Evolutionary conservation across 176 grass and related monocot species (phyloP), one percentile per base, ranked within the genome.

Genomic region (Pharus latifolius): DNA sequence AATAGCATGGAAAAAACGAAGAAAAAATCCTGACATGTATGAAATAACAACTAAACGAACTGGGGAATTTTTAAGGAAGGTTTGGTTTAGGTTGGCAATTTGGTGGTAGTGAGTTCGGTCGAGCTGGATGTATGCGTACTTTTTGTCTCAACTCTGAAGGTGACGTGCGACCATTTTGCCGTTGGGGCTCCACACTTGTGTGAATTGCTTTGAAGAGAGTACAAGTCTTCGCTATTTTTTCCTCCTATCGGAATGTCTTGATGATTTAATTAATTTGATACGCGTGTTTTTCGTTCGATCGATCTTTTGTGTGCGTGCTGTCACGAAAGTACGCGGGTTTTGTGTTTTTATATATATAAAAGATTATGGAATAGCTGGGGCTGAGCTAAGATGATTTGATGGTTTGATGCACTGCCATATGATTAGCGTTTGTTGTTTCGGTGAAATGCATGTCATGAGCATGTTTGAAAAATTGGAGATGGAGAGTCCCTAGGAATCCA

Each of bases 81-180:
- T 22, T 47, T 78, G 28, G 73, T 14, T 67, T 35, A 61, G 45
- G 53, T 37, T 73, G 82, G 60, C 67, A 51, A 60, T 55, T n/a
- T n/a, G n/a, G n/a, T 70, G 37, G 22, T 56, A 48, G 60, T 70
- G 76, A 75, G 83, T 75, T 69, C 46, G 76, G 62, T 69, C 53
- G 82, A 35, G 54, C 69, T 74, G 75, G 75, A 79, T 35, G 62
- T 42, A 63, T 56, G 54, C 76, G 63, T 69, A 74, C 35, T 67
- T 79, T 79, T 74, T 58, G 60, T 84, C 60, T 60, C 69, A 28
- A 16, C 45, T 67, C 30, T 78, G 84, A 87, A 7, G 59, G 73
- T 35, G 88, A 91, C 88, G 67, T 78, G 76, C 81, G 44, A 88
- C 72, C 80, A 73, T 77, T 81, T 79, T 54, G 52, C 17, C 23